phyloP scores from a whole-genome alignment of 495 filamentous ascomycete species.

The Neurospora discreta region DNA sequence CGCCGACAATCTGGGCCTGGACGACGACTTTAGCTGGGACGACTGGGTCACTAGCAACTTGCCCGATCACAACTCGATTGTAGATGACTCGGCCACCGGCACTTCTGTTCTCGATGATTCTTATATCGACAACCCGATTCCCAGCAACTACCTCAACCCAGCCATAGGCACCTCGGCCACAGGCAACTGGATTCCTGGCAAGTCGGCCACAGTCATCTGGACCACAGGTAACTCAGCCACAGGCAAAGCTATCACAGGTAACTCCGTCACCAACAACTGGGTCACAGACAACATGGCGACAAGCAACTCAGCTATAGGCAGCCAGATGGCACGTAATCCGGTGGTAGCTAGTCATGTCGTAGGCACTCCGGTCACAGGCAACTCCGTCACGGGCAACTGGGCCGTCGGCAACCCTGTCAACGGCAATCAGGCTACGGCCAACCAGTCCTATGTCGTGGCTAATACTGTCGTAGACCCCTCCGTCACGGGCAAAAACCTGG shows the following conservation, averaged over 20 bases:
- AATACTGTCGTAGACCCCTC: not conserved
- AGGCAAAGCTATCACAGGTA: not conserved
- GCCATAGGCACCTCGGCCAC: not conserved
- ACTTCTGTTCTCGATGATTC: not conserved
- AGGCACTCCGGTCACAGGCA: not conserved
- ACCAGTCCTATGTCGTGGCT: not conserved
- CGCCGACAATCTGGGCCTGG: not conserved
- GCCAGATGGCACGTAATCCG: too few species aligned
- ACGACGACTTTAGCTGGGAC: not conserved
- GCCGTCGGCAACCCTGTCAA: not conserved
- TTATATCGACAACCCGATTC: not conserved
- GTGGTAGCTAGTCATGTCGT: not conserved
- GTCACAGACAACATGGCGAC: not conserved
- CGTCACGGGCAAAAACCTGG: not conserved
- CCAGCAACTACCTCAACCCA: not conserved
- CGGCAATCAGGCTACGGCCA: not conserved
- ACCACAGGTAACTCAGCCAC: not conserved
- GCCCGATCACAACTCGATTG: not conserved
- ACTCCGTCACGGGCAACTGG: not conserved
- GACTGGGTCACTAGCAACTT: not conserved
- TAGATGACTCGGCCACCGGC: not conserved
- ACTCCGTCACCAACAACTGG: too few species aligned
- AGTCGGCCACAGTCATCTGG: too few species aligned
- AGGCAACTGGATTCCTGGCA: not conserved
- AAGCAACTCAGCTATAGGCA: too few species aligned